A percentile compares a stretch with the other conserved stretches of the same genome.
These are phyloP conservation scores for Moelleriella libera DNA, from an alignment of 2,329 filamentous ascomycete genomes.

Conservation along the genomic window DNA sequence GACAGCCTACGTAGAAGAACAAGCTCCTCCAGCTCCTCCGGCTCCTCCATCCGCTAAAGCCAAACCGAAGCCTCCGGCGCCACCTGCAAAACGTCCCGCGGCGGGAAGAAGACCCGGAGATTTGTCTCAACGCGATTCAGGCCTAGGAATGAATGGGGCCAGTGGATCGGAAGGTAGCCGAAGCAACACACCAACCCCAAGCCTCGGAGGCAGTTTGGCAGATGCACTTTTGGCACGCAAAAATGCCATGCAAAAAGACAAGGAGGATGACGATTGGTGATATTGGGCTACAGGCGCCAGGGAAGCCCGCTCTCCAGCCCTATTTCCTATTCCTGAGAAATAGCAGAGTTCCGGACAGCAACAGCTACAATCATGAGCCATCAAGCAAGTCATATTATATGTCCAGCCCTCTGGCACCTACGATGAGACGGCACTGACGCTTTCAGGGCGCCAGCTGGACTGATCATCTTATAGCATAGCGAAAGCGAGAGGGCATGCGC, in stretches of 20 bases:
- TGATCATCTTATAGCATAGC: no score
- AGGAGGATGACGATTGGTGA: constrained; percentile 59
- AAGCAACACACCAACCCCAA: constrained; percentile 57
- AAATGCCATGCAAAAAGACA: constrained; percentile 58
- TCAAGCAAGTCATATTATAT: no score
- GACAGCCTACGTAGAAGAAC: constrained; percentile 84
- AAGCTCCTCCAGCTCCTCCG: constrained; percentile 50
- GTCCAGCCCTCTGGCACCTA: no score
- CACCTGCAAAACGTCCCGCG: constrained; percentile 67
- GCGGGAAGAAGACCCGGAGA: constrained; percentile 57
- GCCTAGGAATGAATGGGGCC: constrained; percentile 44
- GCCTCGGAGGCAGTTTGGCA: constrained; percentile 59
- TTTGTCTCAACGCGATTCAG: constrained; percentile 57
- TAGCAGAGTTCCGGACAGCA: no score
- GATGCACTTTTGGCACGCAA: constrained; percentile 67
- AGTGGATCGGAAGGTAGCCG: constrained; percentile 48
- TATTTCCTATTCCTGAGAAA: background rate
- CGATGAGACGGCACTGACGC: no score
- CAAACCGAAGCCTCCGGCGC: constrained; percentile 62
- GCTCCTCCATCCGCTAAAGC: constrained; percentile 41
- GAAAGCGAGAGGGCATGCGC: no score
- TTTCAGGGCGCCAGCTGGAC: no score
- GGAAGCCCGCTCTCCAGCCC: background rate
- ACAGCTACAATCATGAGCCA: no score
- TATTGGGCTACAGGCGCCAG: background rate